Base-by-base conservation (phyloP, 169 alveolate genomes). In the Eimeria praecox region DNA sequence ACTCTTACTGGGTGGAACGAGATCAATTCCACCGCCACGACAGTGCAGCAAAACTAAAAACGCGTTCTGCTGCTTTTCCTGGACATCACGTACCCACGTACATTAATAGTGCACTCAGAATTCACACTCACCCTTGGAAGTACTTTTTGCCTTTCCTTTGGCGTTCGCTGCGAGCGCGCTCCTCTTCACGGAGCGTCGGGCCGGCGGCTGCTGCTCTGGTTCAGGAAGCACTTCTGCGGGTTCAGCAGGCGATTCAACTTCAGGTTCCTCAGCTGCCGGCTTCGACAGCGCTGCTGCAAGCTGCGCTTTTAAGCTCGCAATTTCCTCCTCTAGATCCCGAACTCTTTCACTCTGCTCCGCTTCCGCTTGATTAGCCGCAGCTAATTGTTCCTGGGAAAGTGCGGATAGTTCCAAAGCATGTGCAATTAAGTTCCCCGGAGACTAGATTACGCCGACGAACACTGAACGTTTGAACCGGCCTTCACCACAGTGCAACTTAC, bases 301-400 rank as follows among this genome's bases (percentile, higher is more conserved):
- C 44, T 62, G 95, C 20, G 22, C 82, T 66, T 75, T 82, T 46
- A 80, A 64, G 12, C 38, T 40, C 9, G 91, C 80, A 27, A 77
- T 40, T 44, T 92, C 86, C 62, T 78, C 77, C 22, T 92, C 86
- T 2, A 92, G 85, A 42, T 77, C 91, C 40, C 78, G 66, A 40
- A 92, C 78, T 64, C 86, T 82, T 6, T 82, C 95, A 56, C 87
- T 78, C 73, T 92, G 77, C 73, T 92, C 95, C 35, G 91, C 82
- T 44, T 75, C 83, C 38, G 73, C 95, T 40, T 86, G 82, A 56
- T 54, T 86, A 12, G 92, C 92, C 38, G 92, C 92, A 59, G 66
- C 92, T 69, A 86, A 18, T 86, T 86, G 92, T 30, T 86, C 92
- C 92, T 86, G 78, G 40, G 59, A 44, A 27, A 40, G 54, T 27